Conservation (phyloP, 78 protist species). For the Monocercomonoides exilis region DNA sequence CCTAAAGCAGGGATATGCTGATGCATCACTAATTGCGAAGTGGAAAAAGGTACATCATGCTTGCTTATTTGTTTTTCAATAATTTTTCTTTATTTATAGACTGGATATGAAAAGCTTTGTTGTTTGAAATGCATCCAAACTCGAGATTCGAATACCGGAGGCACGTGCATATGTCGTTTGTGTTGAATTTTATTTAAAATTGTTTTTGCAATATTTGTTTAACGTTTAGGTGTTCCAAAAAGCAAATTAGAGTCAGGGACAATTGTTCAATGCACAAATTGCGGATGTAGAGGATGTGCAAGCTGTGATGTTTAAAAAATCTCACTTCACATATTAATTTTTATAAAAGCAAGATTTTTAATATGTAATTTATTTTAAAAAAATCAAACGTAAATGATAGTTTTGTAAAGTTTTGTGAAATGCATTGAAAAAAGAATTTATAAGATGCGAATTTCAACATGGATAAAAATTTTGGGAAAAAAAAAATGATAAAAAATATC, state of each 20-base stretch:
- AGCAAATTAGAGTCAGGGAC: conserved; percentile 30
- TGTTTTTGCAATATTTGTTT: no score
- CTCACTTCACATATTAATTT: no score
- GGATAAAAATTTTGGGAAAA: no score
- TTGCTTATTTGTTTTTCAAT: background rate
- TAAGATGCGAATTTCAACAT: no score
- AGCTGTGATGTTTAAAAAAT: background rate
- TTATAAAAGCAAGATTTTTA: no score
- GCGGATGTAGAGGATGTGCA: conserved; percentile 13
- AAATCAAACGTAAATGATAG: no score
- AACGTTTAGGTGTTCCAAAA: background rate
- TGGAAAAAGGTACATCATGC: conserved; percentile 69
- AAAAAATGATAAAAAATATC: no score
- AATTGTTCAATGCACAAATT: background rate
- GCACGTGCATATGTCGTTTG: conserved; percentile 80
- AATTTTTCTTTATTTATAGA: background rate
- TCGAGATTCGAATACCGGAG: conserved; percentile 42
- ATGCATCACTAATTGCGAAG: conserved; percentile 75
- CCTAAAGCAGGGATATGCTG: conserved; percentile 61
- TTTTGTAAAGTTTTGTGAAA: no score
- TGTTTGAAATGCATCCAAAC: conserved; percentile 71
- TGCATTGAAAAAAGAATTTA: no score
- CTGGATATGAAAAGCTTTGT: conserved; percentile 81
- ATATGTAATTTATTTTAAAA: no score
- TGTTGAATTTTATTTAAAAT: background rate